Base-by-base conservation (phyloP, 768 basidiomycete species). In the Pisolithus albus region DNA sequence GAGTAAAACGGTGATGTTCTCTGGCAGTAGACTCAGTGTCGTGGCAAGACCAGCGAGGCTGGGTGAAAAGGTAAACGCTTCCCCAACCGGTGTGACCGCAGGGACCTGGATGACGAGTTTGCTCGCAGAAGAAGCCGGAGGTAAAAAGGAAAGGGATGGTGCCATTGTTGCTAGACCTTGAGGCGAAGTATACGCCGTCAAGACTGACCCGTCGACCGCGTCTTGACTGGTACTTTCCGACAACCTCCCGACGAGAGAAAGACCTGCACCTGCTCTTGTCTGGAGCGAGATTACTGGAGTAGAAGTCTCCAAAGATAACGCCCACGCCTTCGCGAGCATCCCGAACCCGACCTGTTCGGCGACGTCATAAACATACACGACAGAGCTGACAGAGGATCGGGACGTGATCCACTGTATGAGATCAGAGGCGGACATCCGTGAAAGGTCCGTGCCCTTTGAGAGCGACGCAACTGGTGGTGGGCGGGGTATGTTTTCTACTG, bases 331-430 rank as follows among this genome's bases (percentile, higher is more conserved):
- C 30, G 88, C 84, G 52, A 83, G 69, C 0, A 77, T 73, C 18
- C 90, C 90, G 61, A 92, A 87, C 32, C 90, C 90, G n/a, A 77
- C 77, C 61, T 91, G 86, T 58, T 86, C 83, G 18, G 91, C 88
- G 50, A 91, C 75, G 59, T 92, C 90, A 61, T 88, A 92, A 40
- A 90, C 66, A 64, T 90, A 89, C 52, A 92, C 79, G 16, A 79
- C 70, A 18, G 86, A 87, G 66, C 78, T 86, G 24, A 75, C 64
- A 7, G 69, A 64, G 2, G 71, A 55, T 38, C 76, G 77, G 8
- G 85, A 84, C 6, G 86, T 74, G 37, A 89, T 67, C 53, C 75
- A 80, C 70, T 92, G 89, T 47, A 92, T 70, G 52, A 83, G 62
- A 19, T 77, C 76, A 16, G 84, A 87, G 16, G 86, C 80, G 4